Conservation (phyloP, 345 rosid species). For the Iberis pinnata region DNA sequence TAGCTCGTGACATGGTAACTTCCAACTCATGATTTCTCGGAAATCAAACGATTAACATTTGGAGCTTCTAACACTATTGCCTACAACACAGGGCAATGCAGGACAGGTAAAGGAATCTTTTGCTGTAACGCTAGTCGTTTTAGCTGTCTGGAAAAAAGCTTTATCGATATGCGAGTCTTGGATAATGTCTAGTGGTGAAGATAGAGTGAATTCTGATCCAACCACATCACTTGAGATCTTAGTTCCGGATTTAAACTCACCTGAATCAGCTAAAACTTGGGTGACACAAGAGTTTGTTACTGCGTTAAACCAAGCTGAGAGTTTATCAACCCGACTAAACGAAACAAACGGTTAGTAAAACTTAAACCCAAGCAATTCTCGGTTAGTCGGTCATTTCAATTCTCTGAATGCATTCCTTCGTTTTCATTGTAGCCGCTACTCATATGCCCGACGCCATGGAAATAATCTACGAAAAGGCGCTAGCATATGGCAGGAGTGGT, state of each 20-base stretch:
- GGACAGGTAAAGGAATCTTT: slow-evolving; percentile 53
- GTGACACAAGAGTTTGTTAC: slow-evolving; percentile 49
- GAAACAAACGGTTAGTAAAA: slow-evolving; percentile 51
- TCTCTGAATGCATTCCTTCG: slow-evolving; percentile 17
- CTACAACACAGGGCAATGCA: slow-evolving; percentile 53
- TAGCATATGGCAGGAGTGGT: slow-evolving; percentile 50
- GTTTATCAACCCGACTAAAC: slow-evolving; percentile 40
- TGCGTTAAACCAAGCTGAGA: slow-evolving; percentile 56
- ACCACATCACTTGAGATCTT: slow-evolving; percentile 21
- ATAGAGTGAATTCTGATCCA: slow-evolving; percentile 23
- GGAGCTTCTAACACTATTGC: slow-evolving; percentile 9
- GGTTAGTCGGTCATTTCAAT: no score
- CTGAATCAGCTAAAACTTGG: slow-evolving; percentile 41
- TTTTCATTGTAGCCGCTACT: slow-evolving; percentile 41
- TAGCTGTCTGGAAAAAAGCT: slow-evolving; percentile 68
- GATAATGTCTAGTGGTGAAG: slow-evolving; percentile 34
- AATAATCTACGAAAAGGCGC: slow-evolving; percentile 51
- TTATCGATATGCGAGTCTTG: slow-evolving; percentile 50
- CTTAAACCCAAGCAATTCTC: no score
- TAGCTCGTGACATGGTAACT: slow-evolving; percentile 60
- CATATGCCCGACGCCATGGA: slow-evolving; percentile 85
- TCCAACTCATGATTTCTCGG: neutral
- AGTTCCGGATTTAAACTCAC: slow-evolving; percentile 35
- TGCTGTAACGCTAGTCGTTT: slow-evolving; percentile 56
- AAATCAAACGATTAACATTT: neutral